A percentile compares a stretch with the other conserved stretches of the same genome.
Conservation (phyloP, 257 asterid genomes). For the Thymus quinquecostatus region DNA sequence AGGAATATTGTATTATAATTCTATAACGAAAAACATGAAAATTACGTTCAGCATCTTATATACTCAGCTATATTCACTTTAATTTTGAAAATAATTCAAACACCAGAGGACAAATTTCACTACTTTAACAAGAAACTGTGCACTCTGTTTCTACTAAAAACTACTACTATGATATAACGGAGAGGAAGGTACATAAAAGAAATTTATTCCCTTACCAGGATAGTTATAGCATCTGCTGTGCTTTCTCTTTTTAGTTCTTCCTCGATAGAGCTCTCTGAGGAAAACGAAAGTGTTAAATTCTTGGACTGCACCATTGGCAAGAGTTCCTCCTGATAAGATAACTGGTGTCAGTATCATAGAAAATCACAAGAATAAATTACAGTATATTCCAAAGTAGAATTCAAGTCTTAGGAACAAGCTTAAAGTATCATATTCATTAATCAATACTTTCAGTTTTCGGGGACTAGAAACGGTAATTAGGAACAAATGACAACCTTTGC, state of each 20-base stretch:
- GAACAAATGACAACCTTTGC: slow-evolving; percentile 64
- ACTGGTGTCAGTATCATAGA: slow-evolving; percentile 34
- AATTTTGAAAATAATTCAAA: background rate
- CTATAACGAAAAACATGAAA: background rate
- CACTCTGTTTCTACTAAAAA: slow-evolving; percentile 4
- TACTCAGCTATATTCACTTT: slow-evolving; percentile 1
- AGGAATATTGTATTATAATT: background rate
- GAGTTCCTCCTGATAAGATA: slow-evolving; percentile 73
- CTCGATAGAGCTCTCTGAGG: slow-evolving; percentile 96
- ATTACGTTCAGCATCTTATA: background rate
- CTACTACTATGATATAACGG: background rate
- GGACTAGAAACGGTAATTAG: slow-evolving; percentile 20
- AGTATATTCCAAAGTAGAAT: background rate
- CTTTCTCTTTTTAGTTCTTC: slow-evolving; percentile 98
- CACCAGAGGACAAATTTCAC: slow-evolving; percentile 5
- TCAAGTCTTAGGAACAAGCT: background rate
- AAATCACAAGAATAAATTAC: slow-evolving; percentile 8
- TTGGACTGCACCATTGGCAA: slow-evolving; percentile 76
- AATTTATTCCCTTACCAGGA: slow-evolving; percentile 58
- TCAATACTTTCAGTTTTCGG: background rate
- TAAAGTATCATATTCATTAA: background rate
- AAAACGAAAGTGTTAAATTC: slow-evolving; percentile 82
- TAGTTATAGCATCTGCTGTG: slow-evolving; percentile 95
- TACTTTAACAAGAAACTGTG: slow-evolving; percentile 5
- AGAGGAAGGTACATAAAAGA: background rate